Conservation (phyloP, 441 rosid species). For the Jatropha multifida region DNA sequence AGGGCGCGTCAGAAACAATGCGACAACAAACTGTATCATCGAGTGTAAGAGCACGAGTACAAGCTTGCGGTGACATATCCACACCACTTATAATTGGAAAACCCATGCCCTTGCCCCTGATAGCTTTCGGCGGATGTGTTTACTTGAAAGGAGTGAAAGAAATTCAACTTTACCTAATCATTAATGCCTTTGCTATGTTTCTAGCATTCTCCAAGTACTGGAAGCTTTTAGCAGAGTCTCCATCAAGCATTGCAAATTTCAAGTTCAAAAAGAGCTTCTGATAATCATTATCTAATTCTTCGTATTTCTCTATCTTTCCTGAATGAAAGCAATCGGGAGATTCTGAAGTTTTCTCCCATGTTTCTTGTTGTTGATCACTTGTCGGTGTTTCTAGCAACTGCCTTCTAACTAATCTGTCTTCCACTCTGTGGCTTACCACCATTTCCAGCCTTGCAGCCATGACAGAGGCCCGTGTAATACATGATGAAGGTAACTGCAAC, state of each 20-base stretch:
- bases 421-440: conserved; percentile 42
- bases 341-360: conserved; percentile 13
- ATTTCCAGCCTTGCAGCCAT: conserved; percentile 77
- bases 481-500: conserved; percentile 65
- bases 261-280: conserved; percentile 44
- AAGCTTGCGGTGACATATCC: too few species aligned
- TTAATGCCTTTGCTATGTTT: conserved; percentile 46
- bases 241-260: conserved; percentile 38
- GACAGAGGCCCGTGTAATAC: conserved; percentile 56
- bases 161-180: conserved; percentile 14
- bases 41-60: background rate
- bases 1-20: background rate
- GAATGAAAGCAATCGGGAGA: conserved; percentile 6
- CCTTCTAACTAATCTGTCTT: conserved; percentile 24
- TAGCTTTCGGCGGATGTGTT: background rate
- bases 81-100: too few species aligned
- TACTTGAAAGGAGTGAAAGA: background rate
- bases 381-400: conserved; percentile 14
- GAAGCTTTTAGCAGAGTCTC: conserved; percentile 35
- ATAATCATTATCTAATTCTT: conserved; percentile 32
- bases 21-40: background rate
- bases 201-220: conserved; percentile 46
- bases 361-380: conserved; percentile 22
- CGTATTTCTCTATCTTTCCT: conserved; percentile 22
- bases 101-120: too few species aligned